Evolutionary conservation across 306 rosid species (phyloP).

Genomic region (Vigna angularis): DNA sequence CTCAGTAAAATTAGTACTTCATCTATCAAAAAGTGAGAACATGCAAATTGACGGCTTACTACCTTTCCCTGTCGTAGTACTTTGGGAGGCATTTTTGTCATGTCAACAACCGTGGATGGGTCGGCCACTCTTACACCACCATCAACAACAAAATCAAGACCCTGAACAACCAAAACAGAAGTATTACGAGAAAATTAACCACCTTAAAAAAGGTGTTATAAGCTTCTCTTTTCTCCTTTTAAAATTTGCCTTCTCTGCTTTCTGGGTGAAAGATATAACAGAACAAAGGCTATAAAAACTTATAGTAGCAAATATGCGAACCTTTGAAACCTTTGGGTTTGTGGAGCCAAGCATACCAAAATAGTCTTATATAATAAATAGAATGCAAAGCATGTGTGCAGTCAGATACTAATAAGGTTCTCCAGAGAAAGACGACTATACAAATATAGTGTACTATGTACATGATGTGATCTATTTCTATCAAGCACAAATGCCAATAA

Average conservation of each 20-base stretch:
- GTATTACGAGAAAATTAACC: neutral
- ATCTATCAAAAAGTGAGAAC: neutral
- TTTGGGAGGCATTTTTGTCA: slow-evolving; percentile 80
- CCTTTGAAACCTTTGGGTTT: neutral
- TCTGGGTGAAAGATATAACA: neutral
- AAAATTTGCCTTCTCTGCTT: neutral
- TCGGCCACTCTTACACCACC: slow-evolving; percentile 92
- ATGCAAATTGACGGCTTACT: slow-evolving; percentile 29
- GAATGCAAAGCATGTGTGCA: slow-evolving; percentile 12
- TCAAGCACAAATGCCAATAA: slow-evolving; percentile 20
- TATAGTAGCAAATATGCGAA: slow-evolving; percentile 19
- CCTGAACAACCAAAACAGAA: slow-evolving; percentile 57
- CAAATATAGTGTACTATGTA: too few relatives aligned
- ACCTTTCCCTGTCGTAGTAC: slow-evolving; percentile 93
- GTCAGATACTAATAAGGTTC: slow-evolving; percentile 25
- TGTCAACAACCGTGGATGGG: slow-evolving; percentile 94
- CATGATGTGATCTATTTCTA: slow-evolving; percentile 24
- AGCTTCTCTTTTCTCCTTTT: neutral
- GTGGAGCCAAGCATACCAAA: slow-evolving; percentile 10
- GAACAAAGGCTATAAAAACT: neutral
- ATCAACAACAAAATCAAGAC: slow-evolving; percentile 94
- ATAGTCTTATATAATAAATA: neutral
- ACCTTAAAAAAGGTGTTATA: slow-evolving; percentile 2
- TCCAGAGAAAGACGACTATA: neutral
- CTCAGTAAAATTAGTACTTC: slow-evolving; percentile 11